Percentiles rank a stretch among this genome's conserved stretches.
phyloP scores from a whole-genome alignment of 441 rosid genomes.

The Sinapis alba region DNA sequence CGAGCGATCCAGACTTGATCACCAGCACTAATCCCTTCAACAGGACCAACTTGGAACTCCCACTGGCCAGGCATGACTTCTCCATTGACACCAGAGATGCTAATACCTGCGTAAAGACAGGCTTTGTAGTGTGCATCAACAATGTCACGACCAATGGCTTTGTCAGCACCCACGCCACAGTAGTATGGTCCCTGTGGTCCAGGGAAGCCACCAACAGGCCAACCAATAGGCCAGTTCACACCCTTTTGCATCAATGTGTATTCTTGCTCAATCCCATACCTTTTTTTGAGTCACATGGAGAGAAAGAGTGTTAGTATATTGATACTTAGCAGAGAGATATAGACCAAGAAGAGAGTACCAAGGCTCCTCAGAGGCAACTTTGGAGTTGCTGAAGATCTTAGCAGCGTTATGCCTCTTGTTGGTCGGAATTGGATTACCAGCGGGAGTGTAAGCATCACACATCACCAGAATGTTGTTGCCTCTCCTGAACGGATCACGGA shows the following conservation, averaged over 20 bases:
- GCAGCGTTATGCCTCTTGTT: slow-evolving; percentile 62
- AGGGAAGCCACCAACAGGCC: slow-evolving; percentile 76
- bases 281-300: slow-evolving; percentile 10
- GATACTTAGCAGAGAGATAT: background rate
- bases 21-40: slow-evolving; percentile 71
- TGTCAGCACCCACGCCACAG: slow-evolving; percentile 73
- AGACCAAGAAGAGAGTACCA: slow-evolving; percentile 37
- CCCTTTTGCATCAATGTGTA: slow-evolving; percentile 73
- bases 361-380: slow-evolving; percentile 51
- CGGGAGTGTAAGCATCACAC: slow-evolving; percentile 66
- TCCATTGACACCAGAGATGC: slow-evolving; percentile 74
- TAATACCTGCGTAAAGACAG: slow-evolving; percentile 73
- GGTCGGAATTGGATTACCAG: slow-evolving; percentile 57
- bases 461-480: slow-evolving; percentile 77
- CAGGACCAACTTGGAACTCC: slow-evolving; percentile 89
- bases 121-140: slow-evolving; percentile 67
- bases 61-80: slow-evolving; percentile 93
- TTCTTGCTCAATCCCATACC: slow-evolving; percentile 82
- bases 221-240: slow-evolving; percentile 70
- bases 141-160: slow-evolving; percentile 62
- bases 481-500: slow-evolving; percentile 75
- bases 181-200: slow-evolving; percentile 88
- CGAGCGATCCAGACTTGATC: slow-evolving; percentile 88
- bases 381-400: slow-evolving; percentile 55
- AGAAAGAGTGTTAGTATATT: background rate